A percentile compares a stretch with the other conserved stretches of the same genome.
Conservation (phyloP, 1,284 basidiomycete species). For the Leucoagaricus sp. region DNA sequence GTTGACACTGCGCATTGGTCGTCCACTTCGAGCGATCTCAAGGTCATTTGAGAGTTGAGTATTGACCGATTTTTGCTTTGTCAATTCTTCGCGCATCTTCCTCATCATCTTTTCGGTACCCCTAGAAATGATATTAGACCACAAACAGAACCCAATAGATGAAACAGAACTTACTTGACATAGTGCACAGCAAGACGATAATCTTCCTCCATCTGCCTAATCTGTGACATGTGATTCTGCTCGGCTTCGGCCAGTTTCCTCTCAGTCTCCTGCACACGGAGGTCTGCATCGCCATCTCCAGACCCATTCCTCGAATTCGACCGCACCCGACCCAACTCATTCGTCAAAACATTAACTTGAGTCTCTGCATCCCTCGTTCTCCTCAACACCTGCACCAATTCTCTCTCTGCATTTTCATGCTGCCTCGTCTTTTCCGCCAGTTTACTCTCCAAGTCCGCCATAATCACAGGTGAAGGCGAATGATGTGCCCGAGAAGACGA, state of each 20-base stretch:
- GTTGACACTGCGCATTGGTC: conserved; percentile 62
- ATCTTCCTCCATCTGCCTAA: conserved; percentile 90
- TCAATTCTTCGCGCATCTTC: conserved; percentile 93
- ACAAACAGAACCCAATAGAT: conserved; percentile 24
- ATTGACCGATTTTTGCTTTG: conserved; percentile 85
- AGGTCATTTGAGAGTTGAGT: conserved; percentile 79
- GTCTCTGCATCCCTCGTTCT: conserved; percentile 75
- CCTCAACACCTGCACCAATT: conserved; percentile 62
- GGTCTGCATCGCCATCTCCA: conserved; percentile 46
- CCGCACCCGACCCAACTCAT: conserved; percentile 66
- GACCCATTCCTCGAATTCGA: conserved; percentile 48
- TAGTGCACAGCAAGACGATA: conserved; percentile 93
- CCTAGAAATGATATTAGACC: conserved; percentile 43
- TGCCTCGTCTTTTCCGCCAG: conserved; percentile 71
- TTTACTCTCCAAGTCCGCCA: conserved; percentile 73
- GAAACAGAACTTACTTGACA: conserved; percentile 70
- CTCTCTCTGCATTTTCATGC: conserved; percentile 74
- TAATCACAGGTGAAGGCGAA: conserved; percentile 52
- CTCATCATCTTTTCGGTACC: conserved; percentile 99
- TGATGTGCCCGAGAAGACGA: conserved; percentile 40
- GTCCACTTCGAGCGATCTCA: conserved; percentile 64
- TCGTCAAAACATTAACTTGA: conserved; percentile 63
- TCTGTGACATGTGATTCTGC: conserved; percentile 69
- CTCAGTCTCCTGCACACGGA: conserved; percentile 67
- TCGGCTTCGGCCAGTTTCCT: conserved; percentile 81